phyloP scores from a whole-genome alignment of 305 asterid species.

The Salvia sclarea region DNA sequence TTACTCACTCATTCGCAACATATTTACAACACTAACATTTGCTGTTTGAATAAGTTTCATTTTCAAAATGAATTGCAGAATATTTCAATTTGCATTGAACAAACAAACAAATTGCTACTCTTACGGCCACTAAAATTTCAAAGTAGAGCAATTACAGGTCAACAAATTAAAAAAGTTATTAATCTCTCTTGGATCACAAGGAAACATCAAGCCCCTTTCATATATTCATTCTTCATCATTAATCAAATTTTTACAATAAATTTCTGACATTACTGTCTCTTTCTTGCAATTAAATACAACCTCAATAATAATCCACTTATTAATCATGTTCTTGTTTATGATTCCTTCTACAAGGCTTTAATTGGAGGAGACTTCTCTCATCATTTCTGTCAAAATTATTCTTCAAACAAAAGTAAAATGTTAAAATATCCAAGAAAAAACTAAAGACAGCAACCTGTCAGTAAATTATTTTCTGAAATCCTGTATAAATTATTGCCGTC shows the following conservation, averaged over 20 bases:
- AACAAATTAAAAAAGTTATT: background rate
- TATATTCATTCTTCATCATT: background rate
- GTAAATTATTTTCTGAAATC: constrained; percentile 25
- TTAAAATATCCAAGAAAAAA: constrained; percentile 5
- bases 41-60: background rate
- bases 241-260: constrained; percentile 18
- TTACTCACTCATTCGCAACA: background rate
- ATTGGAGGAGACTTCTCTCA: constrained; percentile 38
- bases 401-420: constrained; percentile 40
- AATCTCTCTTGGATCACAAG: constrained; percentile 27
- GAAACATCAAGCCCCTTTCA: constrained; percentile 13
- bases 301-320: constrained; percentile 31
- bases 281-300: constrained; percentile 19
- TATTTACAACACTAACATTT: background rate
- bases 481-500: constrained; percentile 10
- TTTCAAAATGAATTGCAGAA: background rate
- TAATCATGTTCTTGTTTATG: constrained; percentile 26
- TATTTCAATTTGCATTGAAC: constrained; percentile 1
- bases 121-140: background rate
- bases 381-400: constrained; percentile 33
- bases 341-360: constrained; percentile 38
- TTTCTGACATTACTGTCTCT: constrained; percentile 41
- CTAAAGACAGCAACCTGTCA: constrained; percentile 32
- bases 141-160: background rate
- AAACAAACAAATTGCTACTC: background rate